Evolutionary conservation across 176 grass and related monocot genomes (phyloP).

Genomic region (Microstegium vimineum): DNA sequence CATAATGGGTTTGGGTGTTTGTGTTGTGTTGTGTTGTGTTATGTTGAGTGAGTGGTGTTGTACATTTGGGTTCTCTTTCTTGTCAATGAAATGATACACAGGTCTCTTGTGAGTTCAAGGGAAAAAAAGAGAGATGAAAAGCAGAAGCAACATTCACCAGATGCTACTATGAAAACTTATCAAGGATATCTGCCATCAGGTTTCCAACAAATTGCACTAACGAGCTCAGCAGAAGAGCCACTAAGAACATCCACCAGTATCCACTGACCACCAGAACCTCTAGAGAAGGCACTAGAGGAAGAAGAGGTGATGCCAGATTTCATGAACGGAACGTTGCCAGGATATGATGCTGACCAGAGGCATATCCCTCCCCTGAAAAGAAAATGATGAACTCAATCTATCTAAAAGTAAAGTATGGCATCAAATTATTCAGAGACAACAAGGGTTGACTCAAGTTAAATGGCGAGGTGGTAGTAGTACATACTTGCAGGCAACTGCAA

Average conservation of each 20-base stretch:
- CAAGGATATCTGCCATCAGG: slow-evolving; percentile 98
- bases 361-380: slow-evolving; percentile 76
- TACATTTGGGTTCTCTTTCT: background rate
- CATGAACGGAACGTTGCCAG: slow-evolving; percentile 66
- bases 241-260: slow-evolving; percentile 79
- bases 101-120: background rate
- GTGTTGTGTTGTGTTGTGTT: background rate
- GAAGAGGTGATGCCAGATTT: slow-evolving; percentile 54
- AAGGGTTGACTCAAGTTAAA: slow-evolving; percentile 13
- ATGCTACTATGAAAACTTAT: slow-evolving; percentile 14
- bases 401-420: background rate
- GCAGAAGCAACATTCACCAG: background rate
- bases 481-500: slow-evolving; percentile 86
- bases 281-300: slow-evolving; percentile 57
- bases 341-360: slow-evolving; percentile 97
- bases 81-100: background rate
- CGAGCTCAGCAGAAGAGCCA: slow-evolving; percentile 49
- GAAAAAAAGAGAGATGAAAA: slow-evolving; percentile 10
- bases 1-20: background rate
- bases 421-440: background rate
- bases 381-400: background rate
- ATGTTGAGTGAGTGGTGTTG: background rate
- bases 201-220: slow-evolving; percentile 77
- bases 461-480: slow-evolving; percentile 15
- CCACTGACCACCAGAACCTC: slow-evolving; percentile 66